Conservation (phyloP, 306 rosid species). For the Dalbergia cultrata region DNA sequence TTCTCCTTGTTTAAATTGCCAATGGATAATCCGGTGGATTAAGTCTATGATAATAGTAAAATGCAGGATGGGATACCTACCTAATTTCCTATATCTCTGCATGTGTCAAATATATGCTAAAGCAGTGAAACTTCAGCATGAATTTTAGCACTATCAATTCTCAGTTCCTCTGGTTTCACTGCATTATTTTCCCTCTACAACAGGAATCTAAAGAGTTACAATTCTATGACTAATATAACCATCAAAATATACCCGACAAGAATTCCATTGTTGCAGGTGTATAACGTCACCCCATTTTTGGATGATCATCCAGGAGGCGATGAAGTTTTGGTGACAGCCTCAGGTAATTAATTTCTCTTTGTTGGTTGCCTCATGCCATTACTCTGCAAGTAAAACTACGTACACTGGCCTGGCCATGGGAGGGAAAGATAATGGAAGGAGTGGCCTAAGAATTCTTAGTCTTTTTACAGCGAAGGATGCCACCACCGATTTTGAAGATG, state of each 20-base stretch:
- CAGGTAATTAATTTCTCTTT: conserved; percentile 56
- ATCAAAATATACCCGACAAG: neutral
- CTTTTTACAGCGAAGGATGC: conserved; percentile 72
- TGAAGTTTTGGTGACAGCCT: conserved; percentile 68
- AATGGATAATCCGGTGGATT: conserved; percentile 7
- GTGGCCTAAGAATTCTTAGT: conserved; percentile 22
- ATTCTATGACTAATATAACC: neutral
- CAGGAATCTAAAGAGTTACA: neutral
- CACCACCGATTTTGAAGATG: conserved; percentile 77
- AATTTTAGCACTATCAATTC: neutral
- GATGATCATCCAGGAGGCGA: conserved; percentile 95
- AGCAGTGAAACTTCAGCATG: neutral
- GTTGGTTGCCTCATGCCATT: conserved; percentile 9
- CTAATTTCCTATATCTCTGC: neutral
- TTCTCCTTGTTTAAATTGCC: neutral
- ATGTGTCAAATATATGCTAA: neutral
- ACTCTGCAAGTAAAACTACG: neutral
- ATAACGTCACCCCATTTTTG: conserved; percentile 76
- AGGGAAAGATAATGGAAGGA: neutral
- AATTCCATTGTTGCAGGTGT: conserved; percentile 57
- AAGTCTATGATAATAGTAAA: neutral
- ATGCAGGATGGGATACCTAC: conserved; percentile 7
- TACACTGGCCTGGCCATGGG: neutral
- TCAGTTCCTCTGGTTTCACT: neutral
- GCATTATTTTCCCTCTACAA: neutral